Evolutionary conservation across 129 eudicot genomes (phyloP), one percentile per base, ranked within the genome.

Genomic region (Pulicaria dysenterica): DNA sequence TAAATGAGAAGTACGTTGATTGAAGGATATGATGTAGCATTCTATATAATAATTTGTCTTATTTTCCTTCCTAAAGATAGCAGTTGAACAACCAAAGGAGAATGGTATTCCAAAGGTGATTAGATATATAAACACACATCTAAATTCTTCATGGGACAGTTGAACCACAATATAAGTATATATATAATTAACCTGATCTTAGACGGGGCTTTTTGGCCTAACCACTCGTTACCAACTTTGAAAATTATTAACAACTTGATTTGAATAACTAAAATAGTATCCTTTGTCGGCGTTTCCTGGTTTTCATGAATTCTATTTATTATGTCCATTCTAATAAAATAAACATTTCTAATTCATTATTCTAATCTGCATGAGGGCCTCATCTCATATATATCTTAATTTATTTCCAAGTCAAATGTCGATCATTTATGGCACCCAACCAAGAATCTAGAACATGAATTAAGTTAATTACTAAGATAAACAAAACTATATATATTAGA

Each of bases 71-170:
- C 5, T 57, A 58, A 39, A 70, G 13, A 49, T 56, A 74, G 84
- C 79, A 59, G 84, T 74, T 80, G 84, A 80, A 69, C 84, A 70
- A 81, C 79, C 79, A 72, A 49, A 77, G 71, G 59, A 59, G 78
- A 60, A 19, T 44, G 68, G 59, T 3, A 37, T 45, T 67, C 42
- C 55, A 50, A 67, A 58, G 45, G 37, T 13, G 60, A 58, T 57
- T 24, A 24, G 31, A 44, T 42, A 36, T 38, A 17, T 39, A 31
- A 19, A 71, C 47, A 24, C 31, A 24, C 31, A 24, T 72, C 68
- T 69, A 59, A 62, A 70, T 81, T 83, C 81, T 68, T 61, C 85
- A 45, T 63, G 82, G 85, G 73, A 77, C 85, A 75, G 94, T 85
- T 88, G 85, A 84, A 84, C 90, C 64, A 85, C 85, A 73, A 57